These are phyloP conservation scores for Coemansia sp. DNA, from an alignment of 192 early-diverging fungal species.

Conservation along the genomic window DNA sequence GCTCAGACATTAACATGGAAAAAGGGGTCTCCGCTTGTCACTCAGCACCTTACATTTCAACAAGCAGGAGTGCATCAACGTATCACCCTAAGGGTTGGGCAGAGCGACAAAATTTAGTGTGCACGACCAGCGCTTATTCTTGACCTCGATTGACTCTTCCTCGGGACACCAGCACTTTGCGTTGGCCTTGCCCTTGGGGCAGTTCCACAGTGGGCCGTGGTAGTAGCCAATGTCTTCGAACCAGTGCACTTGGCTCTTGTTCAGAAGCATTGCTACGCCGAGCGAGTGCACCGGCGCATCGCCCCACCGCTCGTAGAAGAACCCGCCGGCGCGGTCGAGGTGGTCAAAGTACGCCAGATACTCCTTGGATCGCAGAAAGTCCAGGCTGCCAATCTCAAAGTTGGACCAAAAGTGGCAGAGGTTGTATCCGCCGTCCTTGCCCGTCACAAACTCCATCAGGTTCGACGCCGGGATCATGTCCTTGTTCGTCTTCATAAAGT, in stretches of 20 bases:
- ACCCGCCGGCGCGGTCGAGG: slow-evolving; percentile 73
- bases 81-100: not conserved
- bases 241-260: slow-evolving; percentile 64
- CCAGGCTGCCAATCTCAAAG: slow-evolving; percentile 73
- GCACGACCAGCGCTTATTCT: slow-evolving; percentile 47
- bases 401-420: slow-evolving; percentile 76
- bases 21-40: not conserved
- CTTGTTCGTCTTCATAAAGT: slow-evolving; percentile 53
- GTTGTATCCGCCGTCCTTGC: slow-evolving; percentile 49
- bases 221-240: slow-evolving; percentile 68
- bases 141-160: slow-evolving; percentile 43
- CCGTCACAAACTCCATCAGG: slow-evolving; percentile 52
- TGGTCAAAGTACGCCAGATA: slow-evolving; percentile 67
- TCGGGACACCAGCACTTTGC: slow-evolving; percentile 47
- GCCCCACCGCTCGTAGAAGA: slow-evolving; percentile 79
- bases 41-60: not conserved
- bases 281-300: slow-evolving; percentile 67
- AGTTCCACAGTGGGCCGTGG: slow-evolving; percentile 44
- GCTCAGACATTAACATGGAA: not conserved
- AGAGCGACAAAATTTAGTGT: slow-evolving; percentile 39
- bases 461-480: slow-evolving; percentile 53
- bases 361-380: slow-evolving; percentile 62
- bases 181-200: slow-evolving; percentile 43
- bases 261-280: slow-evolving; percentile 58
- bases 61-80: not conserved